Base-by-base conservation (phyloP, 2,329 filamentous ascomycete genomes). In the Aspergillus bombycis region DNA sequence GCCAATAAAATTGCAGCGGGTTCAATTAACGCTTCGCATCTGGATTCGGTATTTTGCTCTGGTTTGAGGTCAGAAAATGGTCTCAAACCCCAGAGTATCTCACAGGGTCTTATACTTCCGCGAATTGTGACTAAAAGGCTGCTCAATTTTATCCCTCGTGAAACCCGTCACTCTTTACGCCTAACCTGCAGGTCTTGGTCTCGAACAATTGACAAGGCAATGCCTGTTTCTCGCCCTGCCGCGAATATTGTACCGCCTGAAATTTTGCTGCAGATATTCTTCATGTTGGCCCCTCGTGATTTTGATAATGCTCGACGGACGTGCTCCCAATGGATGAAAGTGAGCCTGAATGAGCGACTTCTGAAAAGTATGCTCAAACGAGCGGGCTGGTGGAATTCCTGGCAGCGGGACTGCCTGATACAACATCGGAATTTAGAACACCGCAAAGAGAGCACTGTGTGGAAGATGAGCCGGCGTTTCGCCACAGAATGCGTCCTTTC, bases 241-340 rank as follows among this genome's bases (percentile, higher is more conserved):
- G 70, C 75, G 55, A 80, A 77, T 59, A 59, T 70, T 36, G 61
- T 81, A 19, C 84, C 85, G 1, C 68, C 74, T 11, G 85, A 87
- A 67, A 79, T 86, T 23, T 57, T 86, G 1, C 78, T 83, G 52
- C 75, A 82, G 8, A 80, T 86, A 6, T 84, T 81, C 63, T 67
- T 65, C 7, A 76, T 80, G 66, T 72, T 86, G 4, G 68, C 73
- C 16, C 83, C 84, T 0, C 73, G 75, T 28, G 81, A 84, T 67
- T 90, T 89, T 72, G 84, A 91, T 68, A 80, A 85, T 60, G 86
- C 87, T 19, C 82, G 88, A 21, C 84, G 86, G 65, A 83, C 83
- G 21, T 91, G 87, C 70, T 82, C 83, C 53, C 74, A 76, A 41
- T 91, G 86, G 88, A 86, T 89, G 78, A 74, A 82, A 43, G 82